These are phyloP conservation scores for Trichoderma sp. DNA, from an alignment of 2,329 filamentous ascomycete genomes.

Conservation along the genomic window DNA sequence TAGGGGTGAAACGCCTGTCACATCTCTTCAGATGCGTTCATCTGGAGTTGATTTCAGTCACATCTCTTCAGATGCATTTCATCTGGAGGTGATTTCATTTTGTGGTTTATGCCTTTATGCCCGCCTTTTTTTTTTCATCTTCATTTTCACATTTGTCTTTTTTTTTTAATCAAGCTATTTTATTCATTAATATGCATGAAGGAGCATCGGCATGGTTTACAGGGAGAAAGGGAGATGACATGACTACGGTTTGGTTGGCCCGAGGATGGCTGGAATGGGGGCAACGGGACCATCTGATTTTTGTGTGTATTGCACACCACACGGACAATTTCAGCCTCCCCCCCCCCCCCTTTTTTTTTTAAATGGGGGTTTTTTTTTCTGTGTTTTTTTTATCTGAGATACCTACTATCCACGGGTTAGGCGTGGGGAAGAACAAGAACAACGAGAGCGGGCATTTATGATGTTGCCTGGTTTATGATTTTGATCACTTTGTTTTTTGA, in stretches of 20 bases:
- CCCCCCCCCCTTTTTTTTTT: background rate
- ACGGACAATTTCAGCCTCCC: background rate
- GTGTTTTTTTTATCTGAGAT: background rate
- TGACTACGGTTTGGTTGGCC: background rate
- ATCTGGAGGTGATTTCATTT: conserved; percentile 16
- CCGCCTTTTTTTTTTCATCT: background rate
- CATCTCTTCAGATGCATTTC: conserved; percentile 22
- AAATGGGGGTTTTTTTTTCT: background rate
- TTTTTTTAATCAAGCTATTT: background rate
- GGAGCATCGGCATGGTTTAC: background rate
- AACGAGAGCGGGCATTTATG: conserved; percentile 11
- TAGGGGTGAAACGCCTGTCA: background rate
- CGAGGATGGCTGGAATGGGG: conserved; percentile 8
- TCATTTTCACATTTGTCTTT: background rate
- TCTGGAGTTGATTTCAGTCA: conserved; percentile 14
- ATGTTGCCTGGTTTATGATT: background rate
- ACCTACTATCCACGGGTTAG: conserved; percentile 3
- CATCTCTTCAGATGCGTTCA: conserved; percentile 22
- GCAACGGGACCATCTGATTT: no score
- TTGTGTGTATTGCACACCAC: background rate
- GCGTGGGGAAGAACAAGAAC: background rate
- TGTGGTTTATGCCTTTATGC: background rate
- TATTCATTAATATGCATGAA: conserved; percentile 15
- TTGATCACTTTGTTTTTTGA: background rate
- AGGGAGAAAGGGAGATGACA: background rate